Percentiles rank a stretch among this genome's conserved stretches.
Evolutionary conservation across 345 rosid genomes (phyloP).

Genomic region (Populus nigra): DNA sequence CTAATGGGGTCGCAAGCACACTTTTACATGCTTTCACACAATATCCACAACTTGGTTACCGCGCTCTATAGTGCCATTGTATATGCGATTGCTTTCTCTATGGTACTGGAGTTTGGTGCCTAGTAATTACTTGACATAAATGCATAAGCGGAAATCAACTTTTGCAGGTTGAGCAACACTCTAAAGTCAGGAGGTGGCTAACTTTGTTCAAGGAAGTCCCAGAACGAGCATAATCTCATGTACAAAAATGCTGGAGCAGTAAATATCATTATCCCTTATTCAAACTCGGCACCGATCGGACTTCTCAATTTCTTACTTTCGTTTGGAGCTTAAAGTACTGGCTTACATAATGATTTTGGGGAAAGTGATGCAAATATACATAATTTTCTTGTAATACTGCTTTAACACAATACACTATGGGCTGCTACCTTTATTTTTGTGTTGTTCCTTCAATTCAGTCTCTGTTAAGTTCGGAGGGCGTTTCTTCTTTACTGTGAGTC

Average conservation of each 20-base stretch:
- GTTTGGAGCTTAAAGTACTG: background rate
- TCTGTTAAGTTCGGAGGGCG: background rate
- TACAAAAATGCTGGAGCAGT: background rate
- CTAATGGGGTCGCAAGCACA: too few species aligned
- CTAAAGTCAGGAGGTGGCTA: slow-evolving; percentile 51
- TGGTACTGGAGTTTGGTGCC: background rate
- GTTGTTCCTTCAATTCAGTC: background rate
- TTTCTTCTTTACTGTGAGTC: background rate
- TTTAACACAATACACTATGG: background rate
- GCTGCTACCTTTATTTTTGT: background rate
- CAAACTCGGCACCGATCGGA: background rate
- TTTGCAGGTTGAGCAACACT: slow-evolving; percentile 60
- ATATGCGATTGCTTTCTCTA: background rate
- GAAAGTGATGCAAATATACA: background rate
- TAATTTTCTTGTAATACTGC: background rate
- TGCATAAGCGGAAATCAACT: background rate
- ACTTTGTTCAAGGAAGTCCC: background rate
- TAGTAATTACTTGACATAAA: background rate
- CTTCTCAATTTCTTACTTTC: background rate
- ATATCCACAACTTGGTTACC: background rate
- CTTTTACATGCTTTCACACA: background rate
- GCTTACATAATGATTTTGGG: background rate
- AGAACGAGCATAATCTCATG: background rate
- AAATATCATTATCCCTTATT: background rate
- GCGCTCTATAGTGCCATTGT: background rate